Conservation (phyloP, 2,329 filamentous ascomycete genomes). For the Trichophyton schoenleinii region DNA sequence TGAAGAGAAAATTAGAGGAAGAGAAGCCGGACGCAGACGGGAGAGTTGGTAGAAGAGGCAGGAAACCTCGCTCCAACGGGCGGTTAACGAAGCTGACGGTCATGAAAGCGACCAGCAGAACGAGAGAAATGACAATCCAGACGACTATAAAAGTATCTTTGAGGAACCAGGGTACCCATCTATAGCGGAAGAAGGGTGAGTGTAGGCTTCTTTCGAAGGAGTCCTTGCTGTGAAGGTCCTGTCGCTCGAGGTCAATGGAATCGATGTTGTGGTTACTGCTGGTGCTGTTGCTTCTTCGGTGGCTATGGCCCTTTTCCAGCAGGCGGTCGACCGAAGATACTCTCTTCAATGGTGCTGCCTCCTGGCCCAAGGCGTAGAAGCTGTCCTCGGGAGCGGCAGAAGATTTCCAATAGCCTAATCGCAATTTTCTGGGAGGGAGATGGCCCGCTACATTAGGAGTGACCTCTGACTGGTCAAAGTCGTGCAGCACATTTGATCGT, state of each 20-base stretch:
- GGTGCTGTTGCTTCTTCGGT: neutral
- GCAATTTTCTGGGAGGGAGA: conserved; percentile 47
- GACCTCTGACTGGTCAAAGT: conserved; percentile 59
- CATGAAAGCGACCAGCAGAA: conserved; percentile 58
- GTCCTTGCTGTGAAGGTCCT: conserved; percentile 28
- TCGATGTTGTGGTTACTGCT: conserved; percentile 14
- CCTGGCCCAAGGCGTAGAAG: conserved; percentile 69
- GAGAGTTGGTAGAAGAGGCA: conserved; percentile 51
- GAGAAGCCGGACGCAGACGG: conserved; percentile 59
- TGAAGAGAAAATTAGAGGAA: conserved; percentile 75
- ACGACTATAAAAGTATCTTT: conserved; percentile 52
- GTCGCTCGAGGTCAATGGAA: conserved; percentile 27
- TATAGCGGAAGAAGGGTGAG: conserved; percentile 44
- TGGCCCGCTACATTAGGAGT: conserved; percentile 36
- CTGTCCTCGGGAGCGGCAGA: conserved; percentile 49
- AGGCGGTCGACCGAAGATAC: conserved; percentile 24
- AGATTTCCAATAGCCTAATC: conserved; percentile 77
- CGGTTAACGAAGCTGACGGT: conserved; percentile 65
- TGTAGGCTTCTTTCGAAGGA: conserved; percentile 41
- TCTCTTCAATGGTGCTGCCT: conserved; percentile 39
- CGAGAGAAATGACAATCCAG: conserved; percentile 48
- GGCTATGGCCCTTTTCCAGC: conserved; percentile 16
- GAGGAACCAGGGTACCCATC: conserved; percentile 67
- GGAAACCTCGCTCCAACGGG: conserved; percentile 56
- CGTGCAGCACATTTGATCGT: conserved; percentile 62